phyloP scores from a whole-genome alignment of 306 rosid species.

The Acacia acuminata region DNA sequence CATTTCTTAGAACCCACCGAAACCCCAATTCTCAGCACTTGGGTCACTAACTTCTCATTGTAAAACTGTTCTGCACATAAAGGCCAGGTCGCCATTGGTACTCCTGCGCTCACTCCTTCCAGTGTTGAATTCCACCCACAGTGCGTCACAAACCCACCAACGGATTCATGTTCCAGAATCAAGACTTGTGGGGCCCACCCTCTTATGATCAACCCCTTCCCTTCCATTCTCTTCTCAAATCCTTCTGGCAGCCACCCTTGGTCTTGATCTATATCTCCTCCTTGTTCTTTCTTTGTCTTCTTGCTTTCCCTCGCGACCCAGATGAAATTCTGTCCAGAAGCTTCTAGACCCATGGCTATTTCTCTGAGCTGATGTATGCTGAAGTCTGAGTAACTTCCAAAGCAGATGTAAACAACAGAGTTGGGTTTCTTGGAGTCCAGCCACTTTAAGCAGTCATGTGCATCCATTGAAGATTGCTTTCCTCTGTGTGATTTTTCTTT shows the following conservation, averaged over 20 bases:
- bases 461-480: conserved; percentile 33
- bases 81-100: conserved; percentile 52
- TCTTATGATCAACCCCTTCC: conserved; percentile 42
- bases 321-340: conserved; percentile 39
- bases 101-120: conserved; percentile 46
- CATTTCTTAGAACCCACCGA: conserved; percentile 34
- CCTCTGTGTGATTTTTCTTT: conserved; percentile 45
- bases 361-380: conserved; percentile 42
- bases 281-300: not conserved
- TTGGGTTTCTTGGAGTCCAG: conserved; percentile 38
- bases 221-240: conserved; percentile 40
- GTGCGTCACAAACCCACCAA: conserved; percentile 55
- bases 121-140: conserved; percentile 52
- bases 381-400: conserved; percentile 40
- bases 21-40: conserved; percentile 37
- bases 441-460: conserved; percentile 52
- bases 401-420: conserved; percentile 50
- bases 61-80: conserved; percentile 42
- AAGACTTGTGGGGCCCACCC: conserved; percentile 54
- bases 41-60: conserved; percentile 41
- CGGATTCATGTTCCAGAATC: conserved; percentile 43
- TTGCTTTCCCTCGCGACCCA: conserved; percentile 44
- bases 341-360: conserved; percentile 50
- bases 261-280: not conserved
- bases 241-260: conserved; percentile 47